Evolutionary conservation across 805 yeast species (phyloP).

Genomic region (Ogataea methylovora): DNA sequence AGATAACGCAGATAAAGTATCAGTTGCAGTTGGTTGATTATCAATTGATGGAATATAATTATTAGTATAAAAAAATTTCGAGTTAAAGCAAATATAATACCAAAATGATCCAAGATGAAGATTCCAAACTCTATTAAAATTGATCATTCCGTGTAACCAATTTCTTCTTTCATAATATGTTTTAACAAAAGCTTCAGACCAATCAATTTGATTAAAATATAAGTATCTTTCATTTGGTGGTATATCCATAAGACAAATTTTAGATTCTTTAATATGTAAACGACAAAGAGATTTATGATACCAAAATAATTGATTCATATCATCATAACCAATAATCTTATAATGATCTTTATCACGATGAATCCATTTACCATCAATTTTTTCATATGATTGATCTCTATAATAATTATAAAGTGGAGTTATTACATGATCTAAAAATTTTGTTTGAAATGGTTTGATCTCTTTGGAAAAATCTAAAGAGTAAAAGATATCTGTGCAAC

Average conservation of each 20-base stretch:
- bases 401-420: conserved; percentile 67
- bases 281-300: conserved; percentile 59
- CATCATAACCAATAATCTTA: conserved; percentile 77
- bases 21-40: conserved; percentile 53
- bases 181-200: conserved; percentile 66
- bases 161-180: conserved; percentile 70
- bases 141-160: conserved; percentile 68
- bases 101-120: conserved; percentile 70
- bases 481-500: conserved; percentile 63
- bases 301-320: conserved; percentile 86
- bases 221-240: conserved; percentile 50
- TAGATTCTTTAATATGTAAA: conserved; percentile 38
- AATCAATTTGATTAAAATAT: conserved; percentile 44
- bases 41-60: conserved; percentile 45
- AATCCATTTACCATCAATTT: conserved; percentile 34
- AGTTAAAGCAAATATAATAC: conserved; percentile 65
- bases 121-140: conserved; percentile 76
- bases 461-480: conserved; percentile 34
- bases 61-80: conserved; percentile 56
- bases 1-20: conserved; percentile 50
- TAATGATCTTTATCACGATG: conserved; percentile 58
- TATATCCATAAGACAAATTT: conserved; percentile 41
- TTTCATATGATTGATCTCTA: conserved; percentile 44
- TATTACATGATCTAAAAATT: conserved; percentile 57
- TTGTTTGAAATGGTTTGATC: conserved; percentile 2